Base-by-base conservation (phyloP, 495 filamentous ascomycete genomes). In the Margaritispora aquatica region DNA sequence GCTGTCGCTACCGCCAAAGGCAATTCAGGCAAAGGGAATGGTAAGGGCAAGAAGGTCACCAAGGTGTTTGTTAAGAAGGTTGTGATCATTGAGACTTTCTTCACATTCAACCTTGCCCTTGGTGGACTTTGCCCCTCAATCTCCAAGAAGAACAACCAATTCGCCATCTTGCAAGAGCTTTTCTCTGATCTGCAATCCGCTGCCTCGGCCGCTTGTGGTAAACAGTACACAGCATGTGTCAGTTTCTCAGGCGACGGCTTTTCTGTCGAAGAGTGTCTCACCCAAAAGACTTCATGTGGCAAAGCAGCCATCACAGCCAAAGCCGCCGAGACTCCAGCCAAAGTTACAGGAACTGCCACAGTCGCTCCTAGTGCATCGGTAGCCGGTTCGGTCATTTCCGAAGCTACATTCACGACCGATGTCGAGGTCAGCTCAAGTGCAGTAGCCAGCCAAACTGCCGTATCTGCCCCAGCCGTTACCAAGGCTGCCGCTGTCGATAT, bases 401-500 rank as follows among this genome's bases (percentile, higher is more conserved):
- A 57, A 24, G n/a, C 26, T 1, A 61, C 58, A 17, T 34, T 61
- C 50, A 26, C 58, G 3, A 55, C 57, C 0, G 58, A 57, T 2
- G 20, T 52, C 7, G 23, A 31, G 2, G 34, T 47, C 19, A 36
- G 2, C 15, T 31, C 58, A 1, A 60, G 46, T 22, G 38, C 29
- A 17, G 23, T 21, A n/a, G 23, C 23, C 19, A 23, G 26, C 13
- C 20, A 26, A 5, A 22, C 47, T 41, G 44, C 54, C 0, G 34
- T 41, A 24, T 24, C 51, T 0, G 63, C 55, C 22, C 10, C 26
- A 13, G 11, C 29, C 15, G 46, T n/a, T 41, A 9, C 50, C 70
- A 70, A 67, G 62, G 69, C 73, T 38, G 76, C 78, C 46, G 83
- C 75, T 55, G 71, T 68, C 60, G 70, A 74, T 38, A 26, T 53